Percentiles rank a stretch among this genome's conserved stretches.
These are phyloP conservation scores for Phaeolepiota aurea DNA, from an alignment of 768 basidiomycete species.

Conservation along the genomic window DNA sequence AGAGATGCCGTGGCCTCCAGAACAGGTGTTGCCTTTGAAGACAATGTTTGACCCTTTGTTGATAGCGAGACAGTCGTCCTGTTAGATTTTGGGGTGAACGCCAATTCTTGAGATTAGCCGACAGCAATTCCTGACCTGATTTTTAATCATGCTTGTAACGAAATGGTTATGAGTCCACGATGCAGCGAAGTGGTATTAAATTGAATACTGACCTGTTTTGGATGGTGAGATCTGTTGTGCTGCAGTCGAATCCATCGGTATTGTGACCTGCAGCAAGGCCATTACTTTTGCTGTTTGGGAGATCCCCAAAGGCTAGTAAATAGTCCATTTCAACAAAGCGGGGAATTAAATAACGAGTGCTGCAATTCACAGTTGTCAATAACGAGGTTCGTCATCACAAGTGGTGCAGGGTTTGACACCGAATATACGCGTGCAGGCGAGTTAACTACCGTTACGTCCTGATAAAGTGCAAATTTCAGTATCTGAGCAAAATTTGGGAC, in stretches of 20 bases:
- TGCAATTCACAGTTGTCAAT: slow-evolving; percentile 47
- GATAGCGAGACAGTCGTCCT: slow-evolving; percentile 59
- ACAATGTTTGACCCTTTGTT: slow-evolving; percentile 33
- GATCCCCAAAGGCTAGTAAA: slow-evolving; percentile 38
- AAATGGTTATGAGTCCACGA: too few relatives aligned
- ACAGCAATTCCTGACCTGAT: slow-evolving; percentile 32
- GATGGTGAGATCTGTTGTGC: slow-evolving; percentile 28
- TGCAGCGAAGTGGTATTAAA: too few relatives aligned
- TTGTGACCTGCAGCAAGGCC: slow-evolving; percentile 35
- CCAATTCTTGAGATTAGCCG: neutral
- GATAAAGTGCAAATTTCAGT: too few relatives aligned
- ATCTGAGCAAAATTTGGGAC: too few relatives aligned
- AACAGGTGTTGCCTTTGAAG: slow-evolving; percentile 46
- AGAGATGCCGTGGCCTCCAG: slow-evolving; percentile 57
- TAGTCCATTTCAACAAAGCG: neutral
- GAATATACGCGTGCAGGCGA: slow-evolving; percentile 30
- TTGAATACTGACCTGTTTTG: slow-evolving; percentile 30
- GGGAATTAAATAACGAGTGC: slow-evolving; percentile 1
- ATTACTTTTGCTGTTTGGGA: slow-evolving; percentile 40
- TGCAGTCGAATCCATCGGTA: slow-evolving; percentile 42
- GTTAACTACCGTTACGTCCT: slow-evolving; percentile 32
- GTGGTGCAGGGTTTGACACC: slow-evolving; percentile 27
- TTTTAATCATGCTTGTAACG: slow-evolving; percentile 25
- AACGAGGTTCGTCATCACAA: slow-evolving; percentile 33
- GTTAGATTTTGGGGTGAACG: slow-evolving; percentile 1